Evolutionary conservation across 2,329 filamentous ascomycete species (phyloP).

Genomic region (Boeremia lycopersici): DNA sequence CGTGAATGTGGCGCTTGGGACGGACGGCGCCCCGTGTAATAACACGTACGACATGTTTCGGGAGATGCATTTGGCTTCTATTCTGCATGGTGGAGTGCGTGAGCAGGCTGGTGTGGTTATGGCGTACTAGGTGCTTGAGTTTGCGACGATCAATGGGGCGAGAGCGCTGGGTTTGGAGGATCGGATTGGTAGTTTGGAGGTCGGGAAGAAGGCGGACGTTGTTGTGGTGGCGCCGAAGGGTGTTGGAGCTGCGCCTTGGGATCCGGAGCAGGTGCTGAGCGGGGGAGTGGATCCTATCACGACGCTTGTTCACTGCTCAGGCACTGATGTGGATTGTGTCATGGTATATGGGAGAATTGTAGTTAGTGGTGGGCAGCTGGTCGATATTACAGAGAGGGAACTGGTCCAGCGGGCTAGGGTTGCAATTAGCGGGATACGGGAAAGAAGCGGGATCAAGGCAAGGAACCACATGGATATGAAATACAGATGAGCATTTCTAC

Average conservation of each 20-base stretch:
- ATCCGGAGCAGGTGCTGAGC: background rate
- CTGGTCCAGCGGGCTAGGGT: background rate
- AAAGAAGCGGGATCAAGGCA: background rate
- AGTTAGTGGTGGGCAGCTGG: background rate
- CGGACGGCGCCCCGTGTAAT: constrained; percentile 47
- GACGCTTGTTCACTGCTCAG: background rate
- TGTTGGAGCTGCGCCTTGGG: constrained; percentile 15
- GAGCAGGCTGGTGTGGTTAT: constrained; percentile 23
- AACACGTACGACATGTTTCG: constrained; percentile 40
- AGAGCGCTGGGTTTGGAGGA: constrained; percentile 41
- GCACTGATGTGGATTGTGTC: background rate
- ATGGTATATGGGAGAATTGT: background rate
- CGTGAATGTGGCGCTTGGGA: too few species aligned
- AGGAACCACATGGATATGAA: background rate
- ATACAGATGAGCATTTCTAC: too few species aligned
- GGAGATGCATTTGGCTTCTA: constrained; percentile 34
- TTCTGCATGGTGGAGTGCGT: constrained; percentile 25
- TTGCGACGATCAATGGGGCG: constrained; percentile 36
- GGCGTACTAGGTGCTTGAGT: constrained; percentile 28
- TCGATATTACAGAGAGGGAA: background rate
- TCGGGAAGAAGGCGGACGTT: constrained; percentile 53
- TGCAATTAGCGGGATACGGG: background rate
- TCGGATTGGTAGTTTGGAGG: constrained; percentile 48
- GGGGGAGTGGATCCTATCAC: background rate
- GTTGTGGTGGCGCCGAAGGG: constrained; percentile 42